Conservation (phyloP, 108 stramenopile species). For the Skeletonema tropicum region DNA sequence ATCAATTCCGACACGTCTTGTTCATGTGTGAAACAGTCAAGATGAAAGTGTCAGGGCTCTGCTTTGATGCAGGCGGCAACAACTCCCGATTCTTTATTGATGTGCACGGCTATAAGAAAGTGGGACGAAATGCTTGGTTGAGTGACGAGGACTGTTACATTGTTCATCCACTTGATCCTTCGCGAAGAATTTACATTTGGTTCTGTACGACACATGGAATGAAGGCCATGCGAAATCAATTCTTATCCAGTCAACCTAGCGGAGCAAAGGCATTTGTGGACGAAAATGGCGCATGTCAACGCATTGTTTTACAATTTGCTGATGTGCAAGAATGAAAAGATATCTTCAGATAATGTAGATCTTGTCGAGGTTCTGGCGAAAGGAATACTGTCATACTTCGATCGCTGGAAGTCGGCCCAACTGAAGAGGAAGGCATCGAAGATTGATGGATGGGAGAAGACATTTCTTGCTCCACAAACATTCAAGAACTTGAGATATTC, state of each 20-base stretch:
- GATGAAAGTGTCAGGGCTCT: background rate
- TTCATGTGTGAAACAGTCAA: conserved; percentile 1
- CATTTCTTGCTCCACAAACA: too few relatives aligned
- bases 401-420: too few relatives aligned
- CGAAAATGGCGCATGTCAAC: too few relatives aligned
- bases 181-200: background rate
- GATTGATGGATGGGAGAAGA: too few relatives aligned
- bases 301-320: too few relatives aligned
- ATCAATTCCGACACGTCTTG: background rate
- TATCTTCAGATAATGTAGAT: too few relatives aligned
- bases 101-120: background rate
- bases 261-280: too few relatives aligned
- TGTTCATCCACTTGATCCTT: background rate
- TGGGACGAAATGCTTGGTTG: background rate
- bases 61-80: background rate
- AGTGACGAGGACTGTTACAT: background rate
- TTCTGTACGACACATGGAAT: background rate
- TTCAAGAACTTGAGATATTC: too few relatives aligned
- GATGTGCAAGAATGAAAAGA: too few relatives aligned
- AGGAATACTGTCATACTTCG: too few relatives aligned
- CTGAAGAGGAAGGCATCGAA: too few relatives aligned
- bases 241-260: background rate
- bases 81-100: background rate
- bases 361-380: too few relatives aligned
- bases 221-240: background rate